These are phyloP conservation scores for Mycena polygramma DNA, from an alignment of 768 basidiomycete genomes.

Conservation along the genomic window DNA sequence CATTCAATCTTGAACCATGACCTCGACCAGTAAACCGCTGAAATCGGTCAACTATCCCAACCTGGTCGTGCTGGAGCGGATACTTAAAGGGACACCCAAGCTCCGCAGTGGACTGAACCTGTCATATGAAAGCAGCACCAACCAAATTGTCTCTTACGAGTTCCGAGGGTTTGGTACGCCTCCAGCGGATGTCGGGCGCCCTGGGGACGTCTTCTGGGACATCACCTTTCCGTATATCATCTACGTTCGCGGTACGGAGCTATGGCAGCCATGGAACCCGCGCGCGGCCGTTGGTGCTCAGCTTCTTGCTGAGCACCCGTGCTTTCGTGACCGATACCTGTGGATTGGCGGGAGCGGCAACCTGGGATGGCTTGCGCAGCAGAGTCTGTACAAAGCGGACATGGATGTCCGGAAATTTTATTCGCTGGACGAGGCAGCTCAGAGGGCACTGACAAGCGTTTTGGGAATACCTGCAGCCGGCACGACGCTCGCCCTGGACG, in stretches of 20 bases:
- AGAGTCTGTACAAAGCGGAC: not conserved
- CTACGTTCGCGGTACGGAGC: not conserved
- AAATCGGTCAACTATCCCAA: not conserved
- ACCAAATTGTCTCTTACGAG: not conserved
- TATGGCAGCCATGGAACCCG: conserved; percentile 12
- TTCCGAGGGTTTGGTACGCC: conserved; percentile 6
- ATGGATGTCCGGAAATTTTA: conserved; percentile 3
- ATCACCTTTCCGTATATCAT: conserved; percentile 4
- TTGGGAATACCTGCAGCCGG: not conserved
- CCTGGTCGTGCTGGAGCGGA: not conserved
- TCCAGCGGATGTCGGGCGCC: conserved; percentile 3
- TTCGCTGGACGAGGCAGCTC: not conserved
- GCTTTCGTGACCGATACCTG: conserved; percentile 1
- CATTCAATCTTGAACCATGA: not conserved
- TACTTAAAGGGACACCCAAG: not conserved
- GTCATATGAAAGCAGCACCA: not conserved
- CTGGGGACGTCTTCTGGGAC: conserved; percentile 18
- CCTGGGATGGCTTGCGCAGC: not conserved
- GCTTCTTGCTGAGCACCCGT: conserved; percentile 10
- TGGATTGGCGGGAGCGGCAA: not conserved
- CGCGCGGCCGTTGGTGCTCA: conserved; percentile 4
- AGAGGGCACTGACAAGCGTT: not conserved
- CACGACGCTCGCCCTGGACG: not conserved
- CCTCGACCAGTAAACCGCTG: not conserved
- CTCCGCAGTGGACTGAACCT: not conserved